A percentile compares a stretch with the other conserved stretches of the same genome.
phyloP scores from a whole-genome alignment of 306 rosid genomes.

The Fragaria vesca region DNA sequence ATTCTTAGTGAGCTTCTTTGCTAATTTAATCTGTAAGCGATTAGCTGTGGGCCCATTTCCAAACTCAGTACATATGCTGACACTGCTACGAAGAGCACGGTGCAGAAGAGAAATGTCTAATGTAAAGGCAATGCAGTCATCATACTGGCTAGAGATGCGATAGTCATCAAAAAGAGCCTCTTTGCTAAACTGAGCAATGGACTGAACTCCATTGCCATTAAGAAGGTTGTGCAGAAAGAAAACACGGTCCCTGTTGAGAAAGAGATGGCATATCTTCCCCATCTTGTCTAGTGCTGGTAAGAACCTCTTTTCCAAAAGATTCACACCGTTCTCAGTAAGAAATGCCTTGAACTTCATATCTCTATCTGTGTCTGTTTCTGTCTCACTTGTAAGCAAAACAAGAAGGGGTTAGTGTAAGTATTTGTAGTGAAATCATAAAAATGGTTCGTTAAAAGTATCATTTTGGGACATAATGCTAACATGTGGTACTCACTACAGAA shows the following conservation, averaged over 20 bases:
- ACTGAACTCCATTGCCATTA: slow-evolving; percentile 79
- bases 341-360: slow-evolving; percentile 90
- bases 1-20: slow-evolving; percentile 67
- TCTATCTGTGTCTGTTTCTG: background rate
- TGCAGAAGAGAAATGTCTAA: slow-evolving; percentile 76
- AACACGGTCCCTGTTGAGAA: slow-evolving; percentile 68
- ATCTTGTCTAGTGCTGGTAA: slow-evolving; percentile 77
- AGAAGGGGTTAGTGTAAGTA: background rate
- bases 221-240: slow-evolving; percentile 92
- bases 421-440: background rate
- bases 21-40: slow-evolving; percentile 80
- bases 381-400: slow-evolving; percentile 10
- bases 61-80: slow-evolving; percentile 62
- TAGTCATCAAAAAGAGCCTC: slow-evolving; percentile 78
- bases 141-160: slow-evolving; percentile 80
- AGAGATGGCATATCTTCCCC: slow-evolving; percentile 70
- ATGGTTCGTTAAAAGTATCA: background rate
- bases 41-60: slow-evolving; percentile 47
- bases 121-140: slow-evolving; percentile 83
- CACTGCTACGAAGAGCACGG: slow-evolving; percentile 89
- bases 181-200: slow-evolving; percentile 74
- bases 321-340: slow-evolving; percentile 69
- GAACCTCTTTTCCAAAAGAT: slow-evolving; percentile 74
- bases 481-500: background rate
- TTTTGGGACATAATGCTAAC: background rate